Base-by-base conservation (phyloP, 1,284 basidiomycete genomes). In the Cryptococcus depauperatus region DNA sequence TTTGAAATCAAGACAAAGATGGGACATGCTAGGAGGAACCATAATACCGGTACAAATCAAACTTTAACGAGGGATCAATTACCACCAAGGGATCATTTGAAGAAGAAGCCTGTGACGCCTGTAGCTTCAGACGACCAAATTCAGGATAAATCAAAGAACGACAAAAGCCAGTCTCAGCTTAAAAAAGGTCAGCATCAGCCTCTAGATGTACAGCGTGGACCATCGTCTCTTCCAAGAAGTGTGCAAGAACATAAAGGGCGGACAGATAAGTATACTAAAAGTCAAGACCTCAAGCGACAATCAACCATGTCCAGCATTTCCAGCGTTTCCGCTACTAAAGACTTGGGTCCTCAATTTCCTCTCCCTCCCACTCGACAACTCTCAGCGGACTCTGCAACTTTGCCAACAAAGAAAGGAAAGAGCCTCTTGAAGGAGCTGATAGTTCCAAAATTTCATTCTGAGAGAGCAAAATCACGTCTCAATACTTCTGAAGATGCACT, bases 301-400 rank as follows among this genome's bases (percentile, higher is more conserved):
- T 50, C 48, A 3, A 43, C 21, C n/a, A 14, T 34, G 23, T 50
- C 48, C 6, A 41, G 28, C 13, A n/a, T 42, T 14, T 50, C 44
- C 6, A 37, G 19, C 14, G 16, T 42, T 10, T 41, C 38, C n/a
- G 48, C 48, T 13, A 37, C 43, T 11, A 27, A 41, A 19, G 48
- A 50, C 23, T 35, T 50, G 10, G 44, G 39, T 5, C 48, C 43
- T 3, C 35, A 32, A 25, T 50, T 50, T 21, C 48, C 48, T n/a
- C 33, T 46, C 9, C 48, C 48, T 27, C 48, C 48, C 22, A 26
- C 33, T 16, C 40, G 26, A 11, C 16, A 27, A 4, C 9, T 19
- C 28, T 28, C 28, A 3, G 18, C n/a, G 8, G 18, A 29, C 26
- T 30, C 26, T 18, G 5, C 25, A 30, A 25, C 33, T 9, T 40